Evolutionary conservation across 768 basidiomycete species (phyloP).

Genomic region (Mycena latifolia): DNA sequence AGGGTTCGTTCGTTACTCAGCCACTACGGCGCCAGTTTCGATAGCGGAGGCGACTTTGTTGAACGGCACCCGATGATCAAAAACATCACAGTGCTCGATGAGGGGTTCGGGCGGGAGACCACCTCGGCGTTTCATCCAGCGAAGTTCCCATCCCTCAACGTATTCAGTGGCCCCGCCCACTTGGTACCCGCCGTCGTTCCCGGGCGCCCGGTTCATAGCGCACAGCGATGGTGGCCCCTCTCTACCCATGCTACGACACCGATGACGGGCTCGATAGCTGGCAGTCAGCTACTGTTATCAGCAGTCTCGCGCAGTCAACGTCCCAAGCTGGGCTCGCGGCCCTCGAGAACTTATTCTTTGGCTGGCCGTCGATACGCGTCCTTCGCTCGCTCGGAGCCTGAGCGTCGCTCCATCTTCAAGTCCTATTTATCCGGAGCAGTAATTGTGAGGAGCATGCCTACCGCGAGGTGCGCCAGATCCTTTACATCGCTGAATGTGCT

Average conservation of each 20-base stretch:
- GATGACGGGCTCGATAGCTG: background rate
- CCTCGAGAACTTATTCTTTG: slow-evolving; percentile 7
- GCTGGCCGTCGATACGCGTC: slow-evolving; percentile 2
- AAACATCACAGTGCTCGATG: slow-evolving; percentile 12
- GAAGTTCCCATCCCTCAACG: background rate
- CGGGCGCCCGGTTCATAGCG: slow-evolving; percentile 5
- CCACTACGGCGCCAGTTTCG: slow-evolving; percentile 11
- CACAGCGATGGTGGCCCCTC: slow-evolving; percentile 13
- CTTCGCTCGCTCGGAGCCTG: background rate
- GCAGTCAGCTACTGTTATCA: background rate
- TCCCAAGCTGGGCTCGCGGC: background rate
- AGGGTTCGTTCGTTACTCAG: slow-evolving; percentile 1
- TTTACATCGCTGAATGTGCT: too few relatives aligned
- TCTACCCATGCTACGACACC: background rate
- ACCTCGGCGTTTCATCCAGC: background rate
- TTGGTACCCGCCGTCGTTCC: slow-evolving; percentile 3
- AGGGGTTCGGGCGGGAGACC: too few relatives aligned
- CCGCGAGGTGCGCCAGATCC: background rate
- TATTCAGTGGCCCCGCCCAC: slow-evolving; percentile 17
- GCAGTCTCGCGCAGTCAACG: slow-evolving; percentile 3
- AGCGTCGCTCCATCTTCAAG: background rate
- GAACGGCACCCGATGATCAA: background rate
- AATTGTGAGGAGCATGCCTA: background rate
- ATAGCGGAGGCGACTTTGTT: slow-evolving; percentile 1
- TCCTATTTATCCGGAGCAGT: slow-evolving; percentile 1